A percentile compares a stretch with the other conserved stretches of the same genome.
Conservation (phyloP, 164 flowering plant species). For the Vitis vinifera region DNA sequence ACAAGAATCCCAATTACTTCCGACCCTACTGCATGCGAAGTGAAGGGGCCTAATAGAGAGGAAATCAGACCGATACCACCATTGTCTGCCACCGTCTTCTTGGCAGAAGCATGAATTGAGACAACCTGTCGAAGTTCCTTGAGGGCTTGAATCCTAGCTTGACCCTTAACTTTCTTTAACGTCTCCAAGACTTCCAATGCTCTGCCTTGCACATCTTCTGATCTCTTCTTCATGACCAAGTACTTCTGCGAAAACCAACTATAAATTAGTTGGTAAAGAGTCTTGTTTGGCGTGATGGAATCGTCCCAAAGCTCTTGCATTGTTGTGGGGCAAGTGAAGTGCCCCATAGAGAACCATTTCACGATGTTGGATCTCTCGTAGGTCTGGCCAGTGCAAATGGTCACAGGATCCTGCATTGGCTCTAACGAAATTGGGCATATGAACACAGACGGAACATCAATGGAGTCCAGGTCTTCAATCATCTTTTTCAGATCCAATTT, state of each 20-base stretch:
- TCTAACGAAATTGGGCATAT: conserved; percentile 70
- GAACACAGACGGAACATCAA: conserved; percentile 54
- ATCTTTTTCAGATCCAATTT: conserved; percentile 56
- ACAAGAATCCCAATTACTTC: conserved; percentile 78
- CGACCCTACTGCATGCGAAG: conserved; percentile 85
- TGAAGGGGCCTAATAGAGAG: conserved; percentile 79
- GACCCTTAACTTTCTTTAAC: conserved; percentile 81
- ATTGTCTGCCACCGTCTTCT: conserved; percentile 54
- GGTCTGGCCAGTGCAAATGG: conserved; percentile 75
- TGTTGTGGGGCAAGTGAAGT: conserved; percentile 66
- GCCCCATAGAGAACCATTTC: conserved; percentile 66
- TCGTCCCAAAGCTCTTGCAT: conserved; percentile 78
- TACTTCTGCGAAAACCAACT: conserved; percentile 59
- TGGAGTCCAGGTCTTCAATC: conserved; percentile 42
- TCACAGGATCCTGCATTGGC: conserved; percentile 76
- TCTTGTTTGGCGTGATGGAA: conserved; percentile 55
- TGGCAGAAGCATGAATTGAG: conserved; percentile 51
- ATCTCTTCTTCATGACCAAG: conserved; percentile 67
- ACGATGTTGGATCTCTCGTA: conserved; percentile 68
- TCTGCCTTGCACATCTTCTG: conserved; percentile 83
- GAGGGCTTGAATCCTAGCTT: conserved; percentile 71
- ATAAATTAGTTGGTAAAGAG: conserved; percentile 44
- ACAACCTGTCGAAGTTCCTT: conserved; percentile 74
- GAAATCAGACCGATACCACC: conserved; percentile 62
- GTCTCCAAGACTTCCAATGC: conserved; percentile 62